phyloP scores from a whole-genome alignment of 768 basidiomycete genomes.

The Tephrocybe sp. region DNA sequence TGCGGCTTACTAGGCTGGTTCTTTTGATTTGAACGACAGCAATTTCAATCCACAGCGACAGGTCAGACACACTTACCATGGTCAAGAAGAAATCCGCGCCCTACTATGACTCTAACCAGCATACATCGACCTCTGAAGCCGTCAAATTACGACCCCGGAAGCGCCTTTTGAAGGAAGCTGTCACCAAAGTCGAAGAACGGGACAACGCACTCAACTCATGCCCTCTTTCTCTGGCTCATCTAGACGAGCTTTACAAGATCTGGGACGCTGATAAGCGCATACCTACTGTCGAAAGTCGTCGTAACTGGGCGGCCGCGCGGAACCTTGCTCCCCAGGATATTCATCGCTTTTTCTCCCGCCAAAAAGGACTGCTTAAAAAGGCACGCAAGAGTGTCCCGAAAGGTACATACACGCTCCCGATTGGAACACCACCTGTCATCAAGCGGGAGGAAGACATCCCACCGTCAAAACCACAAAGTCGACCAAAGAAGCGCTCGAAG shows the following conservation, averaged over 20 bases:
- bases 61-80: background rate
- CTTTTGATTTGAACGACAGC: background rate
- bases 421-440: slow-evolving; percentile 32
- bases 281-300: slow-evolving; percentile 35
- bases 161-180: no score
- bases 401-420: slow-evolving; percentile 37
- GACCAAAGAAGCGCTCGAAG: background rate
- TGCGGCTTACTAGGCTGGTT: background rate
- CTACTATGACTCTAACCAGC: background rate
- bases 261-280: slow-evolving; percentile 38
- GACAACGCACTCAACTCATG: background rate
- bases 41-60: no score
- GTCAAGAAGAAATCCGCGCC: background rate
- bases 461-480: background rate
- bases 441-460: slow-evolving; percentile 1
- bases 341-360: slow-evolving; percentile 39
- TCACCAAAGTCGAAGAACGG: slow-evolving; percentile 10
- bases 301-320: slow-evolving; percentile 39
- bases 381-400: slow-evolving; percentile 23
- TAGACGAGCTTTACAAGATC: slow-evolving; percentile 33
- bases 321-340: slow-evolving; percentile 32
- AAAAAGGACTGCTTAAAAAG: slow-evolving; percentile 29
- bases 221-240: slow-evolving; percentile 21
- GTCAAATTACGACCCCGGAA: slow-evolving; percentile 12
- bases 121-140: slow-evolving; percentile 17